A percentile compares a stretch with the other conserved stretches of the same genome.
These are phyloP conservation scores for Ceratobasidium sp. DNA, from an alignment of 1,284 basidiomycete species.

Conservation along the genomic window DNA sequence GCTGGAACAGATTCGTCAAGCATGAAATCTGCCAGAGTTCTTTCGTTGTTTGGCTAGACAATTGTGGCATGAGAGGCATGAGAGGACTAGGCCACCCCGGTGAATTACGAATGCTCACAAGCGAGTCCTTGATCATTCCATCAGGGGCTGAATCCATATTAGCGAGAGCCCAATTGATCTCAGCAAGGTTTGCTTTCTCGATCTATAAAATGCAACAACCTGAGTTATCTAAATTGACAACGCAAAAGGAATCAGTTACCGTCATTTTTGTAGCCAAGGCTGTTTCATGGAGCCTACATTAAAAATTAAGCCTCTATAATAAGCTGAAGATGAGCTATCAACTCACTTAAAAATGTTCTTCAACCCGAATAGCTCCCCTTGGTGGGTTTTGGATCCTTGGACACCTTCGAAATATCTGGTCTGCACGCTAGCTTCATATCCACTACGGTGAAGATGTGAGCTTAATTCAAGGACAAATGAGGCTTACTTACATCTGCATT, in stretches of 20 bases:
- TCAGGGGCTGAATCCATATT: conserved; percentile 56
- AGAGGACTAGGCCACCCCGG: background rate
- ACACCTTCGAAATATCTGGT: conserved; percentile 84
- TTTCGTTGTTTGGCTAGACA: background rate
- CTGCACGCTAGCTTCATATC: conserved; percentile 80
- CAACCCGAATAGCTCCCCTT: conserved; percentile 83
- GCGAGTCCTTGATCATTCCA: conserved; percentile 32
- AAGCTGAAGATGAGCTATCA: no score
- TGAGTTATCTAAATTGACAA: background rate
- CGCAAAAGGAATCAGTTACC: background rate
- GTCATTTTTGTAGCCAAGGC: conserved; percentile 69
- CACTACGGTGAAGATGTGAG: conserved; percentile 46
- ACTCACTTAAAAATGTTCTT: conserved; percentile 74
- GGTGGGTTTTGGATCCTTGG: conserved; percentile 72
- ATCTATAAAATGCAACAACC: conserved; percentile 57
- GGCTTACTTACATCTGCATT: conserved; percentile 65
- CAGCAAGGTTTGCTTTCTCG: conserved; percentile 71
- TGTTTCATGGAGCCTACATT: conserved; percentile 64
- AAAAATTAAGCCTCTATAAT: background rate
- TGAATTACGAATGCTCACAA: background rate
- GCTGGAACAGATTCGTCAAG: conserved; percentile 13
- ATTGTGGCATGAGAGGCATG: background rate
- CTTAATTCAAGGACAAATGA: background rate
- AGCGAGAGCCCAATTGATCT: conserved; percentile 79
- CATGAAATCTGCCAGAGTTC: conserved; percentile 26